A percentile compares a stretch with the other conserved stretches of the same genome.
Conservation (phyloP, 495 filamentous ascomycete species). For the Penicillium herquei region DNA sequence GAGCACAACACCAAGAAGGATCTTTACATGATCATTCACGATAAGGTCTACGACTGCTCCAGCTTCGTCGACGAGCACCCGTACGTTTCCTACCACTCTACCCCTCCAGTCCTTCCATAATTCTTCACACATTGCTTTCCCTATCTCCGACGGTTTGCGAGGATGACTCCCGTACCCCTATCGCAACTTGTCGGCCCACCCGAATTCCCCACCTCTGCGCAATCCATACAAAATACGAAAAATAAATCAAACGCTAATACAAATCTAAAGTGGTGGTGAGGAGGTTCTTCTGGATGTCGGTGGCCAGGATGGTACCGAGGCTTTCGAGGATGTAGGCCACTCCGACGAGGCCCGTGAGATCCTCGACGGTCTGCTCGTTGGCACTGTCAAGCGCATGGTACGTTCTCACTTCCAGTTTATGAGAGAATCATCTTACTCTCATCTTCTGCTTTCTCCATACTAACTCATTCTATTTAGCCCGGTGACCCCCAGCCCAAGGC, state of each 20-base stretch:
- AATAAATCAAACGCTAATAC: constrained; percentile 9
- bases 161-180: background rate
- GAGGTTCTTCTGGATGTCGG: constrained; percentile 96
- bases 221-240: background rate
- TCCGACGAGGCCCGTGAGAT: constrained; percentile 98
- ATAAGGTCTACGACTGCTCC: constrained; percentile 88
- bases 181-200: constrained; percentile 6
- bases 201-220: background rate
- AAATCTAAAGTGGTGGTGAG: constrained; percentile 77
- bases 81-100: constrained; percentile 58
- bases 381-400: constrained; percentile 84
- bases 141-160: background rate
- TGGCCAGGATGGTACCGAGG: constrained; percentile 95
- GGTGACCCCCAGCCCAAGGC: constrained; percentile 79
- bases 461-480: constrained; percentile 49
- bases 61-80: constrained; percentile 98
- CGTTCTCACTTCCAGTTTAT: constrained; percentile 19
- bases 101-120: background rate
- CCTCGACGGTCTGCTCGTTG: constrained; percentile 75
- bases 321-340: constrained; percentile 99
- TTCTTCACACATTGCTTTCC: background rate
- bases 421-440: background rate
- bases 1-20: constrained; percentile 96
- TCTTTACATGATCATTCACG: constrained; percentile 86
- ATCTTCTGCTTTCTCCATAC: background rate